Base-by-base conservation (phyloP, 176 grass and related monocot genomes). In the Bromus sterilis region DNA sequence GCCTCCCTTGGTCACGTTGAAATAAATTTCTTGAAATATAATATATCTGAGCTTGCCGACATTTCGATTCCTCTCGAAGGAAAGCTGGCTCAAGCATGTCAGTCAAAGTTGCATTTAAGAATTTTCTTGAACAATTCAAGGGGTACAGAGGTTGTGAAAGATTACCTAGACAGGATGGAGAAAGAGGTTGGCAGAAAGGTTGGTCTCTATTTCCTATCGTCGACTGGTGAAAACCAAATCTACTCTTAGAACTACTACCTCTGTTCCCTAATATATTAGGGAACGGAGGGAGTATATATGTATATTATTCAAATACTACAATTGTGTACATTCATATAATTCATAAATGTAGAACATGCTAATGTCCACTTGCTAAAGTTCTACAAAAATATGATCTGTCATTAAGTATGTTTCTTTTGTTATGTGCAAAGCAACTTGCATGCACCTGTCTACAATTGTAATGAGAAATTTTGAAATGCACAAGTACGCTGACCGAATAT, bases 151-250 rank as follows among this genome's bases (percentile, higher is more conserved):
- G 33, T 98, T 20, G 58, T 95, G 62, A 93, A 86, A 62, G 77
- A 91, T 44, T 98, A 98, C 68, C 67, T 94, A 21, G 84, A 87
- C 29, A 98, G 93, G 86, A 89, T 98, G 81, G 92, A 98, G 88
- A 93, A 94, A 81, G 88, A 98, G 76, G 90, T 98, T 70, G 95
- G 95, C 36, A 93, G 93, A 78, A 98, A 98, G 95, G 95, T 98
- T 42, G 26, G 10, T 11, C 9, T 75, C 53, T 75, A 2, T 76
- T 56, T 32, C 6, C 51, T 62, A 37, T 33, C 15, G 20, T 82
- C 21, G 7, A 43, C 4, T 75, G 49, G 32, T 29, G 29, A 59
- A 40, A 30, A 72, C 3, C 6, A 44, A 44, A 15, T 43, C 25
- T 48, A 48, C 68, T 48, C 40, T 9, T 44, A 49, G 4, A 26